Conservation (phyloP, 1,284 basidiomycete species). For the Naganishia sp. region DNA sequence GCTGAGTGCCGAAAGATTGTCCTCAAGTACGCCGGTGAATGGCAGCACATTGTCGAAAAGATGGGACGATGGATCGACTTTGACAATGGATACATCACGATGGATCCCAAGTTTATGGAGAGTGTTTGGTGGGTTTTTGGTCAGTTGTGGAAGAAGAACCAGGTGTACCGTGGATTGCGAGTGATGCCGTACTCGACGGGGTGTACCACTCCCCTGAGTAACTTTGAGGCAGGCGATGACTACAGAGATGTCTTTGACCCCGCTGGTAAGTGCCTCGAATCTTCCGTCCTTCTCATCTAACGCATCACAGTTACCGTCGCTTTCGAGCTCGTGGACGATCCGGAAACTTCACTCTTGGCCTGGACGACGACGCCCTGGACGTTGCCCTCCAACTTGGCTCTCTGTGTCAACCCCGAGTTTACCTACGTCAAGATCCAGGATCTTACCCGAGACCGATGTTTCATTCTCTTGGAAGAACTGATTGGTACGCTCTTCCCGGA, state of each 20-base stretch:
- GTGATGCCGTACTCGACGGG: slow-evolving; percentile 99
- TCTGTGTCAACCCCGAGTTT: slow-evolving; percentile 95
- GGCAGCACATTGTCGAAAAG: slow-evolving; percentile 91
- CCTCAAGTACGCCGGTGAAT: slow-evolving; percentile 94
- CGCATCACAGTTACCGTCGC: slow-evolving; percentile 72
- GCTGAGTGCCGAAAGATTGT: slow-evolving; percentile 95
- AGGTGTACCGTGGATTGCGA: slow-evolving; percentile 89
- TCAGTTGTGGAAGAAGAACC: slow-evolving; percentile 85
- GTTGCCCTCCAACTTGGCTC: slow-evolving; percentile 87
- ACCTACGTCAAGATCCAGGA: slow-evolving; percentile 98
- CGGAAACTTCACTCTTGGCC: slow-evolving; percentile 83
- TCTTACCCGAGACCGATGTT: slow-evolving; percentile 81
- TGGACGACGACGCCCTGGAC: slow-evolving; percentile 99
- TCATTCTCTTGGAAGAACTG: slow-evolving; percentile 87
- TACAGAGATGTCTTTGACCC: slow-evolving; percentile 96
- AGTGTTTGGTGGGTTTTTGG: slow-evolving; percentile 99
- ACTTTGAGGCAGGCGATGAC: slow-evolving; percentile 93
- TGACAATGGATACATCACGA: slow-evolving; percentile 98
- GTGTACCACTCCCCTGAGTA: slow-evolving; percentile 93
- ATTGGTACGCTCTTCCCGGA: slow-evolving; percentile 94
- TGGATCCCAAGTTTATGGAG: slow-evolving; percentile 95
- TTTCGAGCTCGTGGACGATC: slow-evolving; percentile 91
- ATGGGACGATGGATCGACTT: slow-evolving; percentile 99
- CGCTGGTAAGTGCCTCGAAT: slow-evolving; percentile 62
- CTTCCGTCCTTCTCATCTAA: background rate